These are phyloP conservation scores for Globisporangium echinulatum DNA, from an alignment of 352 stramenopile species.

Conservation along the genomic window DNA sequence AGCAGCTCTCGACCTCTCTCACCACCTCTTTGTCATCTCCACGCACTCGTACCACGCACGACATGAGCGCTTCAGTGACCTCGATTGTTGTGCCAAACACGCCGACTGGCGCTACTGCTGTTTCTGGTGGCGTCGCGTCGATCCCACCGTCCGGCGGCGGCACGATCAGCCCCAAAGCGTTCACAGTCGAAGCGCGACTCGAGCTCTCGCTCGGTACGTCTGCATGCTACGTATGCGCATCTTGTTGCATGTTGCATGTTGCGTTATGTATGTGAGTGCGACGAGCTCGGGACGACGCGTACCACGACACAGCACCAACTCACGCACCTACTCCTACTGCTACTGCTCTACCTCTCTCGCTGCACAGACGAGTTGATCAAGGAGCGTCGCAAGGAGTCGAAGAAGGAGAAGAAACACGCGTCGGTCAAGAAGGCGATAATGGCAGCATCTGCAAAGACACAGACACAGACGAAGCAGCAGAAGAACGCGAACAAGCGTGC, in stretches of 20 bases:
- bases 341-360: neutral
- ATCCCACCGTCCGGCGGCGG: conserved; percentile 1
- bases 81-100: conserved; percentile 5
- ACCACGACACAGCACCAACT: neutral
- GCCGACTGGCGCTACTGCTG: neutral
- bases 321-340: neutral
- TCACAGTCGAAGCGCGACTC: conserved; percentile 28
- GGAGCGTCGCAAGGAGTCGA: conserved; percentile 61
- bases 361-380: conserved; percentile 60
- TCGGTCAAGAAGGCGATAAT: conserved; percentile 10
- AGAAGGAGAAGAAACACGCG: conserved; percentile 35
- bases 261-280: neutral
- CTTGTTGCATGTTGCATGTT: neutral
- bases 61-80: conserved; percentile 8
- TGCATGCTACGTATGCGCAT: neutral
- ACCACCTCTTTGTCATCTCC: neutral
- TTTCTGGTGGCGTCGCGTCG: neutral
- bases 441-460: conserved; percentile 13
- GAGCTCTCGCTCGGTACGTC: conserved; percentile 36
- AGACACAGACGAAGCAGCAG: conserved; percentile 14
- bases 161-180: conserved; percentile 10
- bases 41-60: no score
- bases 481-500: conserved; percentile 9
- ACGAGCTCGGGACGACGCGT: no score
- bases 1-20: neutral